A percentile compares a stretch with the other conserved stretches of the same genome.
Evolutionary conservation across 1,139 yeast species (phyloP).

Genomic region (Wickerhamiella infanticola): DNA sequence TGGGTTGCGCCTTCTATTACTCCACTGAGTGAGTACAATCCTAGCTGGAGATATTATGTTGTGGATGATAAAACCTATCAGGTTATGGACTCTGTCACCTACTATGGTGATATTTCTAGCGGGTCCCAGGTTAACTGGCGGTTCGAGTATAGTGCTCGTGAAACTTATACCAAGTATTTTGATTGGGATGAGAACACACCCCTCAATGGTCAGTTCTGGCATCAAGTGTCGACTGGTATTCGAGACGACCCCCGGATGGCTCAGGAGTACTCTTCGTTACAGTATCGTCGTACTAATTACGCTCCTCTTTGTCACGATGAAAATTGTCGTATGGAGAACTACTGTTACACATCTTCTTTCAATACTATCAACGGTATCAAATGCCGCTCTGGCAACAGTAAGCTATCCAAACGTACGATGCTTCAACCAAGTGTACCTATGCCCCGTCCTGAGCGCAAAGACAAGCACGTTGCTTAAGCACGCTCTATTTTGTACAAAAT

Average conservation of each 20-base stretch:
- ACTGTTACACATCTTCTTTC: constrained; percentile 21
- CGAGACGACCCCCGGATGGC: constrained; percentile 28
- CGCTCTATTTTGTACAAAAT: not conserved
- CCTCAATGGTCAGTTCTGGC: constrained; percentile 21
- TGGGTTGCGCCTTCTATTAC: constrained; percentile 57
- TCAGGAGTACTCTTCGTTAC: constrained; percentile 33
- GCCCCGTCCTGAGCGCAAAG: constrained; percentile 16
- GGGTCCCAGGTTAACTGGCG: constrained; percentile 17
- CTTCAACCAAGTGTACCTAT: constrained; percentile 18
- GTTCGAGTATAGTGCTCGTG: constrained; percentile 20
- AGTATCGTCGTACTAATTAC: constrained; percentile 38
- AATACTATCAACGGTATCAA: constrained; percentile 16
- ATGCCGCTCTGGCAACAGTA: constrained; percentile 6
- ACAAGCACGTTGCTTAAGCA: not conserved
- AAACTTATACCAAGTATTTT: constrained; percentile 13
- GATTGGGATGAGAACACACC: constrained; percentile 21
- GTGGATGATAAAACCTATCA: constrained; percentile 50
- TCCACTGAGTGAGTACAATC: constrained; percentile 43
- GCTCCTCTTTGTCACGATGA: constrained; percentile 17
- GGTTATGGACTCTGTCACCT: constrained; percentile 44
- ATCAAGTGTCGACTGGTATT: constrained; percentile 17
- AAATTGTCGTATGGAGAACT: constrained; percentile 17
- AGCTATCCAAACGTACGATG: constrained; percentile 1
- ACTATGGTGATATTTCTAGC: constrained; percentile 24
- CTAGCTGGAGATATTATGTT: constrained; percentile 58